Conservation (phyloP, 148 eudicot genomes). For the Hydrangea macrophylla region DNA sequence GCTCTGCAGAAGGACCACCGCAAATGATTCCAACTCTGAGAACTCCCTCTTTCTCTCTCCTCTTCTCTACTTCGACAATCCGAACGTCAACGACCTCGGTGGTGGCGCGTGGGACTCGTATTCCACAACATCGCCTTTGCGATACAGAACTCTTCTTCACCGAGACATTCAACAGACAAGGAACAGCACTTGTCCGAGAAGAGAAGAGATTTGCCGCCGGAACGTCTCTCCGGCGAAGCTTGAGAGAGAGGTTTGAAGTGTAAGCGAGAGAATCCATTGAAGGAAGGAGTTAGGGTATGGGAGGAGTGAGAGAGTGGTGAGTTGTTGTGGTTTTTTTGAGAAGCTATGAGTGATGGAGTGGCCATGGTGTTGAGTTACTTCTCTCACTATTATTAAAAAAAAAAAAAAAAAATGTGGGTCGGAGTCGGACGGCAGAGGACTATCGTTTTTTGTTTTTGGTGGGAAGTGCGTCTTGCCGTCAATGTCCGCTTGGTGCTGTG, state of each 20-base stretch:
- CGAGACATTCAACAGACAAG: slow-evolving; percentile 1
- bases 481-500: neutral
- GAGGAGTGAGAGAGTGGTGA: neutral
- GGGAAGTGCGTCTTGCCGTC: too few species aligned
- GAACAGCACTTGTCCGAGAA: neutral
- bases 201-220: slow-evolving; percentile 10
- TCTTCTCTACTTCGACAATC: slow-evolving; percentile 13
- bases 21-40: slow-evolving; percentile 80
- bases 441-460: too few species aligned
- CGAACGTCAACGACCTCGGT: slow-evolving; percentile 17
- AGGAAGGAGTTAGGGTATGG: neutral
- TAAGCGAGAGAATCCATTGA: slow-evolving; percentile 18
- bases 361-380: neutral
- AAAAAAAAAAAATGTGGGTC: too few species aligned
- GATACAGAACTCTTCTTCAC: neutral
- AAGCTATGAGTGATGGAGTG: neutral
- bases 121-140: neutral
- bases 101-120: slow-evolving; percentile 7
- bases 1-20: slow-evolving; percentile 90
- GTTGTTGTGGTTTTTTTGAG: neutral
- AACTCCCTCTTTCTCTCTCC: slow-evolving; percentile 29
- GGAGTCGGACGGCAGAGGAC: neutral
- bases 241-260: neutral
- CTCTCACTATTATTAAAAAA: too few species aligned
- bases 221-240: neutral